A percentile compares a stretch with the other conserved stretches of the same genome.
Conservation (phyloP, 2,329 filamentous ascomycete species). For the Fusarium nanum region DNA sequence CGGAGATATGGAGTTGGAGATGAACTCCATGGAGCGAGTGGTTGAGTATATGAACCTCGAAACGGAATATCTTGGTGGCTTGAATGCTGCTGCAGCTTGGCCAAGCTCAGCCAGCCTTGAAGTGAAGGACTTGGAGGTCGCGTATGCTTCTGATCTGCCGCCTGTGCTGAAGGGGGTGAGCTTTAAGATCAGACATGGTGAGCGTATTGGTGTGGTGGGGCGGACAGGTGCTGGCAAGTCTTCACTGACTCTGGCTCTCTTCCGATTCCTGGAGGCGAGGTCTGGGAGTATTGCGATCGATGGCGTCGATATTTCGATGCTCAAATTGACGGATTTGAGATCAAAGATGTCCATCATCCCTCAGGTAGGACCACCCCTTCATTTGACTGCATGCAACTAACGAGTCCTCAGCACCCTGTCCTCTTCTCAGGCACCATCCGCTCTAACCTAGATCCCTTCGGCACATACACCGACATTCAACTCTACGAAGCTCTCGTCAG, state of each 20-base stretch:
- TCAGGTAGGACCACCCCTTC: not conserved
- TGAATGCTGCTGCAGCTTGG: slow-evolving; percentile 75
- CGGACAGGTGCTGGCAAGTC: slow-evolving; percentile 83
- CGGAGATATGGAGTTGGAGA: slow-evolving; percentile 77
- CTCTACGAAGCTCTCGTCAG: not conserved
- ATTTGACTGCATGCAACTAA: not conserved
- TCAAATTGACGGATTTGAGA: slow-evolving; percentile 75
- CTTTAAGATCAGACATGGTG: slow-evolving; percentile 72
- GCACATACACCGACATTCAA: not conserved
- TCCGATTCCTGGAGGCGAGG: slow-evolving; percentile 77
- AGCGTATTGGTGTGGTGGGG: slow-evolving; percentile 78
- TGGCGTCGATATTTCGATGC: slow-evolving; percentile 77
- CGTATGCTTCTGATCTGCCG: slow-evolving; percentile 76
- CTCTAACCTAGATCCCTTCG: slow-evolving; percentile 71
- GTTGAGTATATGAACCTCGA: slow-evolving; percentile 77
- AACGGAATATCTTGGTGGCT: slow-evolving; percentile 73
- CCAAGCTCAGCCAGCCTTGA: slow-evolving; percentile 77
- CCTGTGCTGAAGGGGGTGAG: slow-evolving; percentile 75
- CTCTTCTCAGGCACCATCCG: slow-evolving; percentile 82
- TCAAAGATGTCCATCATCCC: slow-evolving; percentile 81
- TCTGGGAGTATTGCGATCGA: slow-evolving; percentile 76
- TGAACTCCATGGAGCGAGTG: slow-evolving; percentile 82
- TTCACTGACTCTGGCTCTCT: slow-evolving; percentile 77
- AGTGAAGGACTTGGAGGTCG: slow-evolving; percentile 75
- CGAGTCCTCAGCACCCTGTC: slow-evolving; percentile 71